Evolutionary conservation across 257 asterid genomes (phyloP), one percentile per base, ranked within the genome.

Genomic region (Vinca minor): DNA sequence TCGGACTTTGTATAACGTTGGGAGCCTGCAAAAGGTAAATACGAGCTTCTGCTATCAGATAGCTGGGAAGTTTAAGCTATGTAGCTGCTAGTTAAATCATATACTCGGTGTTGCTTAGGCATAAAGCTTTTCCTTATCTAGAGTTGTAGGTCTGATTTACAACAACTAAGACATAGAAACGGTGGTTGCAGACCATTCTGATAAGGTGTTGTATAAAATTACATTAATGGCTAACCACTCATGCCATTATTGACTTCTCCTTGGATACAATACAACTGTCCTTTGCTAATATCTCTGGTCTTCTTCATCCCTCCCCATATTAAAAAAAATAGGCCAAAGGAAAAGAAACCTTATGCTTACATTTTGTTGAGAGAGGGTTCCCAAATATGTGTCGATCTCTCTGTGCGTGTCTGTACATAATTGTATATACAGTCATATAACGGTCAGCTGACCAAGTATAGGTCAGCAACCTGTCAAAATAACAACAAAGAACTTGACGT

Each of bases 221-320:
- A 26, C 66, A 53, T 75, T 77, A 78, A 82, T 81, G 87, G 81
- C 79, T 71, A 63, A 49, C 85, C 85, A 81, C 86, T 83, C 79
- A 64, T 78, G 35, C 76, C 69, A 70, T 6, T 62, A 50, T 76
- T 76, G 81, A 74, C 79, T 74, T 83, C 55, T 56, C 14, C 57
- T 61, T 64, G 31, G 64, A 50, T n/a, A 64, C 69, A 45, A 64
- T 53, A 31, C 55, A 20, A 56, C 25, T 31, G 5, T 28, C 45
- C 32, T 2, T 54, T 39, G 50, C 34, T 63, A 64, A 31, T 25
- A 53, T 39, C 71, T 59, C 63, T 31, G 26, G 23, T 18, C 60
- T 54, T 32, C 59, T 32, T 18, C 53, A 35, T 18, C 17, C 34
- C 29, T 49, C 50, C 11, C 42, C 53, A 42, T 39, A 20, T 5